Percentiles rank a stretch among this genome's conserved stretches.
phyloP scores from a whole-genome alignment of 2,329 filamentous ascomycete species.

The Trichoderma asperellum region DNA sequence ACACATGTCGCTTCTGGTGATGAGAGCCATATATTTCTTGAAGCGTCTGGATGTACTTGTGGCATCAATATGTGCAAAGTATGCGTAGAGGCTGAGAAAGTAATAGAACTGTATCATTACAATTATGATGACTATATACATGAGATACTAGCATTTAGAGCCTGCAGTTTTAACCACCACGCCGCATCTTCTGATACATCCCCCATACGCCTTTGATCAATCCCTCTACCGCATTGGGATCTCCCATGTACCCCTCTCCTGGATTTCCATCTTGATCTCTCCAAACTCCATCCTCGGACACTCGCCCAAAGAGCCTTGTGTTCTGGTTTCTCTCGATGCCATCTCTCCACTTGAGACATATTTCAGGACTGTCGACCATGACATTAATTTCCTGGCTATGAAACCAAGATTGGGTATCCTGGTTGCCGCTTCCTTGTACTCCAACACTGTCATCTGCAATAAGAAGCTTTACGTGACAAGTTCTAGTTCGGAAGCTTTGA shows the following conservation, averaged over 20 bases:
- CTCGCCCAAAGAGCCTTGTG: slow-evolving; percentile 54
- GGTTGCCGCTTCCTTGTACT: slow-evolving; percentile 76
- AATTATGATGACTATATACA: not conserved
- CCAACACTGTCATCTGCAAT: slow-evolving; percentile 71
- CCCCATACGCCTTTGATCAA: slow-evolving; percentile 31
- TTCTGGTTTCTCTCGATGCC: slow-evolving; percentile 69
- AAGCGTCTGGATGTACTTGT: too few species aligned
- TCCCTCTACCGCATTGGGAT: slow-evolving; percentile 30
- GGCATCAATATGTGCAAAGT: not conserved
- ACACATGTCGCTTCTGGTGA: too few species aligned
- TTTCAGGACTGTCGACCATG: slow-evolving; percentile 66
- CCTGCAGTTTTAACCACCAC: not conserved
- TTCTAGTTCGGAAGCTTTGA: slow-evolving; percentile 66
- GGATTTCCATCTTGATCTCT: slow-evolving; percentile 29
- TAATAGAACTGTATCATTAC: not conserved
- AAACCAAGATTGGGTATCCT: slow-evolving; percentile 80
- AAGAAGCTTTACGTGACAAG: slow-evolving; percentile 78
- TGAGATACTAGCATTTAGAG: not conserved
- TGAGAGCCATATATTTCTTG: too few species aligned
- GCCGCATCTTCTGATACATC: slow-evolving; percentile 31
- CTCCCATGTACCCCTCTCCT: slow-evolving; percentile 31
- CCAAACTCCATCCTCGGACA: slow-evolving; percentile 31
- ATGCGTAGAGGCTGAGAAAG: not conserved
- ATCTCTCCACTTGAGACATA: slow-evolving; percentile 67
- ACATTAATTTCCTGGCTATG: slow-evolving; percentile 79